Base-by-base conservation (phyloP, 305 asterid species). In the Striga hermonthica region DNA sequence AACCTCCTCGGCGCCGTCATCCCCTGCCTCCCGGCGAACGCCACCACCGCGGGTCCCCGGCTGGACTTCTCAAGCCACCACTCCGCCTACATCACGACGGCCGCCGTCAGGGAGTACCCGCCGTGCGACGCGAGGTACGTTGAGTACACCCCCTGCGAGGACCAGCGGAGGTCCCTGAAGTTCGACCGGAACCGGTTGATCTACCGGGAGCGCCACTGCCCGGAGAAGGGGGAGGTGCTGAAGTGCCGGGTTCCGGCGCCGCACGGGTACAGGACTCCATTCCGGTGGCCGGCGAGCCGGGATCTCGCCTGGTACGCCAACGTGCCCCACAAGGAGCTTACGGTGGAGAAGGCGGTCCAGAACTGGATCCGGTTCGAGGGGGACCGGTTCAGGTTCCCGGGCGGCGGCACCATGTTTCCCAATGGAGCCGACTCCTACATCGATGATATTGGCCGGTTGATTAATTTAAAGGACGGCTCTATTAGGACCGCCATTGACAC, bases 341-440 rank as follows among this genome's bases (percentile, higher is more conserved):
- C 86, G 53, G 83, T 81, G 11, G 83, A 79, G 80, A 82, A 82
- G 38, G 82, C 87, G 64, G 84, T 77, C 9, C 87, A 82, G 79
- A 80, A 82, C 40, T 82, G 87, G 87, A 78, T 79, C 35, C 79
- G 81, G 72, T 79, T 64, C 65, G 87, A 79, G 64, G 84, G 83
- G 0, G 84, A 82, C 72, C 76, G 80, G 50, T 82, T 82, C 80
- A 69, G 77, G 41, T 82, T 82, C 74, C 86, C 87, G 11, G 87
- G 87, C 9, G 87, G 87, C 31, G 87, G 87, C 48, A 82, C 87
- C 73, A 82, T 82, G 87, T 82, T 82, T 11, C 84, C 84, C 5
- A 75, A 77, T 60, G 87, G 87, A 15, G 87, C 84, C 9, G 83
- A 68, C 44, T 81, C 84, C 7, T 82, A 82, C 16, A 80, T 82